Conservation (phyloP, 2,329 filamentous ascomycete species). For the Cladosporium sp. region DNA sequence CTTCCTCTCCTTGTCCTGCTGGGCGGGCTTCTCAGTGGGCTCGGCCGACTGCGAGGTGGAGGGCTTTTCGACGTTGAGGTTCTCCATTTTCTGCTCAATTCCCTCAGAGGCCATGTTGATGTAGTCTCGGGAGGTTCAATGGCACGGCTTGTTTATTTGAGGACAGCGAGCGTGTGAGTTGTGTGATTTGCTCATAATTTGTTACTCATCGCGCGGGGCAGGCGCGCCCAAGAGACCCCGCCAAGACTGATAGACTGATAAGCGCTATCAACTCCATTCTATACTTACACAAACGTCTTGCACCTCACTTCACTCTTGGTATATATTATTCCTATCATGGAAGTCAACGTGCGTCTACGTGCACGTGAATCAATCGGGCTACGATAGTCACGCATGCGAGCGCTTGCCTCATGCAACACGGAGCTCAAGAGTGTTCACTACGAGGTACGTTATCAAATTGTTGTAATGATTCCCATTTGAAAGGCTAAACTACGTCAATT, state of each 20-base stretch:
- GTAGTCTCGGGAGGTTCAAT: slow-evolving; percentile 12
- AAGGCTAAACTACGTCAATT: background rate
- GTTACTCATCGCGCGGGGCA: slow-evolving; percentile 4
- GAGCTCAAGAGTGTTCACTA: background rate
- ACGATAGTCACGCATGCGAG: too few relatives aligned
- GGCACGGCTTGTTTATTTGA: slow-evolving; percentile 4
- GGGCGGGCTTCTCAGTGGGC: slow-evolving; percentile 33
- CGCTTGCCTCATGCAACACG: background rate
- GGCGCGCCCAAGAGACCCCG: background rate
- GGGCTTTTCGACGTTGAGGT: slow-evolving; percentile 27
- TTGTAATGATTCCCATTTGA: background rate
- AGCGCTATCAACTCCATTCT: background rate
- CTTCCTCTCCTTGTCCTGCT: slow-evolving; percentile 39
- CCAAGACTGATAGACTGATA: background rate
- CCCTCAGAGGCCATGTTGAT: slow-evolving; percentile 24
- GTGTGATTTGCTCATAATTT: background rate
- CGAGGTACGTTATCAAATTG: background rate
- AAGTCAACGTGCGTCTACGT: background rate
- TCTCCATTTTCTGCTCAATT: slow-evolving; percentile 32
- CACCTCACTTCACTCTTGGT: background rate
- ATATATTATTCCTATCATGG: background rate
- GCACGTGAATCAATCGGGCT: background rate
- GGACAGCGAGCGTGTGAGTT: slow-evolving; percentile 8
- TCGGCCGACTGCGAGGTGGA: slow-evolving; percentile 24
- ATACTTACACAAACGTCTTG: background rate